A percentile compares a stretch with the other conserved stretches of the same genome.
Evolutionary conservation across 495 filamentous ascomycete genomes (phyloP).

Genomic region (Penicillium lividum): DNA sequence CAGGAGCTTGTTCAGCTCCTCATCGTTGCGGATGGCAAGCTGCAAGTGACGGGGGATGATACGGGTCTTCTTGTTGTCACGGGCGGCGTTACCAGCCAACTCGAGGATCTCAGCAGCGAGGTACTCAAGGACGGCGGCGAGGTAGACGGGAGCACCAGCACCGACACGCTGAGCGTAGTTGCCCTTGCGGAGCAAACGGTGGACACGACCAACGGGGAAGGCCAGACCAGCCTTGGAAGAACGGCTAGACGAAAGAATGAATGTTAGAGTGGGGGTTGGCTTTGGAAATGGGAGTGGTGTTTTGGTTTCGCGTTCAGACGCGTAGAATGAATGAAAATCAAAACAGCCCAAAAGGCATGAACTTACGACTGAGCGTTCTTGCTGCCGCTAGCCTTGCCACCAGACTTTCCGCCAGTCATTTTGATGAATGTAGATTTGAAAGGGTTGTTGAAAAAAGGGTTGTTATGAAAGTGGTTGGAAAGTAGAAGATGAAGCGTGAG

Average conservation of each 20-base stretch:
- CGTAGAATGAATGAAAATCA: constrained; percentile 3
- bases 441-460: constrained; percentile 22
- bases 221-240: constrained; percentile 99
- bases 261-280: constrained; percentile 33
- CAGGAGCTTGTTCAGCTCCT: constrained; percentile 99
- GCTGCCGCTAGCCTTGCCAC: constrained; percentile 95
- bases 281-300: neutral
- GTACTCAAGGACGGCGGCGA: constrained; percentile 97
- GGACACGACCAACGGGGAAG: constrained; percentile 99
- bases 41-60: constrained; percentile 99
- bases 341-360: constrained; percentile 8
- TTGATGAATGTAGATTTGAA: constrained; percentile 57
- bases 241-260: constrained; percentile 60
- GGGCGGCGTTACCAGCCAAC: constrained; percentile 96
- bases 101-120: constrained; percentile 98
- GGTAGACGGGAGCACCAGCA: constrained; percentile 97
- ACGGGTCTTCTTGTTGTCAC: constrained; percentile 99
- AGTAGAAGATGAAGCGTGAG: constrained; percentile 15
- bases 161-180: constrained; percentile 99
- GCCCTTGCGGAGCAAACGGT: constrained; percentile 98
- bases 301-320: neutral
- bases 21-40: constrained; percentile 98
- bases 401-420: constrained; percentile 99
- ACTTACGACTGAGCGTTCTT: constrained; percentile 95
- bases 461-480: constrained; percentile 21